Conservation (phyloP, 1,284 basidiomycete genomes). For the Trichosporon coremiiforme region DNA sequence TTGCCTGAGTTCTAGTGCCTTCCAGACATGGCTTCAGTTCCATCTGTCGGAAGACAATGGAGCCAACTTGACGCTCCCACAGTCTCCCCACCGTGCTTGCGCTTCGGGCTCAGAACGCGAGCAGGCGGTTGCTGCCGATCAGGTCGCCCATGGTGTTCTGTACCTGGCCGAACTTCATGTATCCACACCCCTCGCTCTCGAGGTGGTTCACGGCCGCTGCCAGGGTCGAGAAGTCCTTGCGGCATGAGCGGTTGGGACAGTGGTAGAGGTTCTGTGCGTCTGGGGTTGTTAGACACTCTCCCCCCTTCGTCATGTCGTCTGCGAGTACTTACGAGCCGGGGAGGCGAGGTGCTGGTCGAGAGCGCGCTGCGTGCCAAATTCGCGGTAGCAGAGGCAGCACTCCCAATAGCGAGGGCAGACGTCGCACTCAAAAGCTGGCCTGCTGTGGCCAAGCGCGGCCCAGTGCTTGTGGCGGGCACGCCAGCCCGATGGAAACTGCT, state of each 20-base stretch:
- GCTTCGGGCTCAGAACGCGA: not conserved
- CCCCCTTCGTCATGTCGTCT: too few species aligned
- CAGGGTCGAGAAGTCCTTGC: constrained; percentile 20
- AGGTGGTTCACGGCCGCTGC: constrained; percentile 23
- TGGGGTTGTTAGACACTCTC: not conserved
- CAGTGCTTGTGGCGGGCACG: too few species aligned
- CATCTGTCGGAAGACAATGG: too few species aligned
- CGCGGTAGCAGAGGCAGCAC: constrained; percentile 19
- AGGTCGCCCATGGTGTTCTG: constrained; percentile 8
- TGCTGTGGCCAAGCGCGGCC: too few species aligned
- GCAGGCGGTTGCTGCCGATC: constrained; percentile 2
- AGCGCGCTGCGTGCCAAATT: not conserved
- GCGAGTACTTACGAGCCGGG: not conserved
- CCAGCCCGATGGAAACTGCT: too few species aligned
- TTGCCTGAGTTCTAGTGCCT: too few species aligned
- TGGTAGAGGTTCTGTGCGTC: constrained; percentile 22
- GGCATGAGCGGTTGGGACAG: constrained; percentile 21
- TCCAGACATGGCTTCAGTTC: too few species aligned
- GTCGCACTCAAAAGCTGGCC: too few species aligned
- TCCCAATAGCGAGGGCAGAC: not conserved
- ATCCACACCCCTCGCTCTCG: constrained; percentile 24
- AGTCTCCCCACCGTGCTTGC: too few species aligned
- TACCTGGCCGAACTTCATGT: constrained; percentile 17
- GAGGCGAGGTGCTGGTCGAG: constrained; percentile 19
- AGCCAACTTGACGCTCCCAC: too few species aligned